Conservation (phyloP, 352 stramenopile species). For the Porosira glacialis region DNA sequence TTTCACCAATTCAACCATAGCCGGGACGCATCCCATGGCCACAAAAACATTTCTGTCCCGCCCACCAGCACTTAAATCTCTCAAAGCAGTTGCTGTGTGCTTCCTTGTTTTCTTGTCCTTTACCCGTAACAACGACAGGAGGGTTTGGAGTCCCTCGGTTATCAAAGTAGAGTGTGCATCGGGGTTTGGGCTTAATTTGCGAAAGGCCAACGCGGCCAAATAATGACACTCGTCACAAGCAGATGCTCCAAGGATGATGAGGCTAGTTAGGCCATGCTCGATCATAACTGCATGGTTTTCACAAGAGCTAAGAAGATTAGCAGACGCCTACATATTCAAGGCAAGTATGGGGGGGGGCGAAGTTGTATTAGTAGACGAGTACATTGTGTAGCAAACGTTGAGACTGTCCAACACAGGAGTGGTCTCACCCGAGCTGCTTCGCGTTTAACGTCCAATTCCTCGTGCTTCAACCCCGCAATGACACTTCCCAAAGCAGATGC, state of each 20-base stretch:
- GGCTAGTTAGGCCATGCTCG: constrained; percentile 84
- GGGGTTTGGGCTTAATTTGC: constrained; percentile 90
- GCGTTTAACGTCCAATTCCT: constrained; percentile 88
- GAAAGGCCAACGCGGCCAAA: constrained; percentile 89
- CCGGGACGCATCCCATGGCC: constrained; percentile 84
- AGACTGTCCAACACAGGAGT: too few relatives aligned
- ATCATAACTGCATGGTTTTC: constrained; percentile 89
- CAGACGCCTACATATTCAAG: too few relatives aligned
- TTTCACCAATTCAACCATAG: constrained; percentile 85
- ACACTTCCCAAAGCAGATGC: constrained; percentile 30
- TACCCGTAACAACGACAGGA: constrained; percentile 87
- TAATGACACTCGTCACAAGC: constrained; percentile 91
- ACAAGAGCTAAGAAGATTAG: constrained; percentile 91
- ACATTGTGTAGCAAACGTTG: too few relatives aligned
- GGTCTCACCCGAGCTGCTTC: constrained; percentile 87
- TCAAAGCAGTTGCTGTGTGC: constrained; percentile 83
- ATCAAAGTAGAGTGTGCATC: constrained; percentile 86
- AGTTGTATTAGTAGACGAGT: too few relatives aligned
- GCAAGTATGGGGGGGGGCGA: too few relatives aligned
- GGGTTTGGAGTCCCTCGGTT: constrained; percentile 85
- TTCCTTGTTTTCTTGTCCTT: constrained; percentile 89
- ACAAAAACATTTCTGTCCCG: constrained; percentile 44
- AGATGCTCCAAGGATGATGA: constrained; percentile 87
- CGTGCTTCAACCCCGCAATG: constrained; percentile 82
- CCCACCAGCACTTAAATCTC: constrained; percentile 66